Percentiles rank a stretch among this genome's conserved stretches.
Evolutionary conservation across 2,329 filamentous ascomycete species (phyloP).

Genomic region (Colletotrichum lupini): DNA sequence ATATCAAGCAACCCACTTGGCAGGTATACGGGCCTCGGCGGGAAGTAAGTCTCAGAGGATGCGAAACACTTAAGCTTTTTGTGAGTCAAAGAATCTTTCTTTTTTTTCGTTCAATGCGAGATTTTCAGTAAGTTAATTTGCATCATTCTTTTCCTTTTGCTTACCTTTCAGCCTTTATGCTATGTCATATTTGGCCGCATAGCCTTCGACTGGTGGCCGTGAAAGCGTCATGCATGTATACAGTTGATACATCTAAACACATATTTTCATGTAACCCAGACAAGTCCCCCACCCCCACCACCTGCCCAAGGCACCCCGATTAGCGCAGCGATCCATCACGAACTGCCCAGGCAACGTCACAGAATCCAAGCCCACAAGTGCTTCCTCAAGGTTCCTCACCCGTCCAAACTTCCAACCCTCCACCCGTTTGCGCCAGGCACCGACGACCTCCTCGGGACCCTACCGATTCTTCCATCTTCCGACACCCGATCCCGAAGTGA

Average conservation of each 20-base stretch:
- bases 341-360: constrained; percentile 35
- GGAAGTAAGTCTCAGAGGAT: neutral
- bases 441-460: constrained; percentile 20
- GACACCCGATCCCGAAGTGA: neutral
- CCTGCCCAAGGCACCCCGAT: constrained; percentile 20
- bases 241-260: neutral
- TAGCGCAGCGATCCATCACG: constrained; percentile 29
- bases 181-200: neutral
- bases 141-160: too few species aligned
- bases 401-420: neutral
- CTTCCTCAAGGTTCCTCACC: constrained; percentile 9
- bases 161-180: too few species aligned
- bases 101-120: too few species aligned
- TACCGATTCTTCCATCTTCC: constrained; percentile 8
- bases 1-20: neutral
- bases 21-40: neutral
- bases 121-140: too few species aligned
- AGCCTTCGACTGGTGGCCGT: neutral
- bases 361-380: constrained; percentile 25
- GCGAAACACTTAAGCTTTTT: neutral
- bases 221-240: neutral
- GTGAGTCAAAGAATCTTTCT: too few species aligned
- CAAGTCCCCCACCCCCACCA: constrained; percentile 31
- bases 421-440: constrained; percentile 14
- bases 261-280: neutral